These are phyloP conservation scores for Schizothecium vesticola DNA, from an alignment of 495 filamentous ascomycete species.

Conservation along the genomic window DNA sequence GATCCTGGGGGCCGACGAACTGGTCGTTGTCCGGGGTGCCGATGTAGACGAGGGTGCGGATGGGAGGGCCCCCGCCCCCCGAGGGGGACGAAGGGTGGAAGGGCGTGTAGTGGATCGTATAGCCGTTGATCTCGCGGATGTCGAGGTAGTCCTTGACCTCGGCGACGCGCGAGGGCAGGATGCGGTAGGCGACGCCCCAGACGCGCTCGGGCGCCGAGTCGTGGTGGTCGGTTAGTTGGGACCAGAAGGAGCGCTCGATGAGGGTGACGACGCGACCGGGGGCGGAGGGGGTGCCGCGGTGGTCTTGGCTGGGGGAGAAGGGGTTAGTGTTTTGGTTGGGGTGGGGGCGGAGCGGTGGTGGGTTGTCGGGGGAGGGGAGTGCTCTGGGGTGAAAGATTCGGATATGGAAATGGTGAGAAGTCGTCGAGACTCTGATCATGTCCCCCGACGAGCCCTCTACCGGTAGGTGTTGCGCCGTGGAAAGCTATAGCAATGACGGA, in stretches of 20 bases:
- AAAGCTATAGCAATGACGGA: not conserved
- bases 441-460: no score
- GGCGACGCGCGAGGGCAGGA: slow-evolving; percentile 61
- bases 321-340: not conserved
- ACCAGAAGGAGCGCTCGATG: slow-evolving; percentile 76
- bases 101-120: slow-evolving; percentile 80
- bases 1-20: slow-evolving; percentile 79
- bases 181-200: slow-evolving; percentile 94
- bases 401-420: not conserved
- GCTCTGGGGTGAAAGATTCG: no score
- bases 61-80: slow-evolving; percentile 33
- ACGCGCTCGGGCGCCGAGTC: slow-evolving; percentile 57
- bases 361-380: not conserved
- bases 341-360: not conserved
- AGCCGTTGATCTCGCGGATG: slow-evolving; percentile 95
- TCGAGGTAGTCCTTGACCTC: slow-evolving; percentile 86
- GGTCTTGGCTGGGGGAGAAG: slow-evolving; percentile 63
- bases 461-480: not conserved
- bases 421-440: not conserved
- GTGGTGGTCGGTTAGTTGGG: slow-evolving; percentile 66
- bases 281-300: slow-evolving; percentile 80
- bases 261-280: slow-evolving; percentile 93
- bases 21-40: slow-evolving; percentile 91
- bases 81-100: slow-evolving; percentile 60
- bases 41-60: slow-evolving; percentile 76